These are phyloP conservation scores for Tylopilus sp. DNA, from an alignment of 768 basidiomycete species.

Conservation along the genomic window DNA sequence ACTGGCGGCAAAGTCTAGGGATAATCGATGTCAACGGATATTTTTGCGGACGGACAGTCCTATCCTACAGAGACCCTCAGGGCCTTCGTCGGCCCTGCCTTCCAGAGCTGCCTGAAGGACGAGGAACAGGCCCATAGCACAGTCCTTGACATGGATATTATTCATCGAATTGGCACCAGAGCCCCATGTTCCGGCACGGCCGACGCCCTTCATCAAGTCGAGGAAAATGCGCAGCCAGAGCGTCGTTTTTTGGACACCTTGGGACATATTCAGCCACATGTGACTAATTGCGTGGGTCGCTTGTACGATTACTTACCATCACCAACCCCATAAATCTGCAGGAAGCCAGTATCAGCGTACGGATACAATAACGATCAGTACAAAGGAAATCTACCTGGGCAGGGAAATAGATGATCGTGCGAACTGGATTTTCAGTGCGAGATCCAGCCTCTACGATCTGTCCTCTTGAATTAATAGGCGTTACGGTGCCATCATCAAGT, in stretches of 20 bases:
- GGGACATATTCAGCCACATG: not conserved
- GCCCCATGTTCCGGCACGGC: slow-evolving; percentile 43
- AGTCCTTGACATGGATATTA: slow-evolving; percentile 41
- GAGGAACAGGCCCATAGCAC: slow-evolving; percentile 31
- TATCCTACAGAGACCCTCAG: slow-evolving; percentile 39
- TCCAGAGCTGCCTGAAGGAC: slow-evolving; percentile 40
- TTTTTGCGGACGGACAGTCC: no score
- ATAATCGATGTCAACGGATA: not conserved
- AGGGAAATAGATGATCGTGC: slow-evolving; percentile 43
- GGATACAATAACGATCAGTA: not conserved
- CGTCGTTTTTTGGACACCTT: slow-evolving; percentile 37
- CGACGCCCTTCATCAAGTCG: slow-evolving; percentile 29
- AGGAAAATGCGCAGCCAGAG: slow-evolving; percentile 37
- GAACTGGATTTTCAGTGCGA: slow-evolving; percentile 37
- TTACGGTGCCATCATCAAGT: not conserved
- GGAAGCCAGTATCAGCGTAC: not conserved
- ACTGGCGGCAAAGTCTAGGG: slow-evolving; percentile 35
- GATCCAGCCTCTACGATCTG: slow-evolving; percentile 40
- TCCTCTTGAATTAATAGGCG: not conserved
- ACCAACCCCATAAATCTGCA: slow-evolving; percentile 42
- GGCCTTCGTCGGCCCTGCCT: slow-evolving; percentile 40
- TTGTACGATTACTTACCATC: slow-evolving; percentile 26
- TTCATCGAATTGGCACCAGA: slow-evolving; percentile 36
- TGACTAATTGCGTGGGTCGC: not conserved
- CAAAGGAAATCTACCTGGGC: slow-evolving; percentile 21